Conservation (phyloP, 148 eudicot genomes). For the Cornus florida region DNA sequence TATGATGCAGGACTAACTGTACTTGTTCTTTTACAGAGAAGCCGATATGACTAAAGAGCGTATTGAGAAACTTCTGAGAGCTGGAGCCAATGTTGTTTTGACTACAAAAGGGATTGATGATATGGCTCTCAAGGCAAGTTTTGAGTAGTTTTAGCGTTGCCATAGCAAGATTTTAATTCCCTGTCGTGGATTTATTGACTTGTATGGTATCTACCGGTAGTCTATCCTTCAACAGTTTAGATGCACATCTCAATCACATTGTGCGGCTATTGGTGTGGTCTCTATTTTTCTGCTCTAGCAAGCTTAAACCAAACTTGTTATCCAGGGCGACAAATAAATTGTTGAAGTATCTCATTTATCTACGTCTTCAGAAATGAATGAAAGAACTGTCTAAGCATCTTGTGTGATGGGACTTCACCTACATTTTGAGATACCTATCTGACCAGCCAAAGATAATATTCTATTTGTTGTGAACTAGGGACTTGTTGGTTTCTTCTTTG, state of each 20-base stretch:
- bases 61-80: conserved; percentile 85
- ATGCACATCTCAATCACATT: background rate
- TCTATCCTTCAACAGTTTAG: background rate
- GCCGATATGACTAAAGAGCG: conserved; percentile 99
- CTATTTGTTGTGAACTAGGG: background rate
- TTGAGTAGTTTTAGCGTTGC: background rate
- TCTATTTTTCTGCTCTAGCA: background rate
- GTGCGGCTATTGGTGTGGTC: background rate
- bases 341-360: background rate
- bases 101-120: conserved; percentile 99
- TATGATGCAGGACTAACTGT: background rate
- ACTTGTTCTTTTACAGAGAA: conserved; percentile 52
- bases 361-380: background rate
- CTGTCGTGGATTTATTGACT: background rate
- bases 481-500: background rate
- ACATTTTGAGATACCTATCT: background rate
- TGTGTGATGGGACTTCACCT: background rate
- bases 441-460: background rate
- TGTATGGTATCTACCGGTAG: too few relatives aligned
- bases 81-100: conserved; percentile 90
- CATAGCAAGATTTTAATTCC: background rate
- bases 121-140: conserved; percentile 94
- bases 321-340: background rate
- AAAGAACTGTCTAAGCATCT: background rate
- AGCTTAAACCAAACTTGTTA: background rate